Conservation (phyloP, 345 rosid species). For the Turnera subulata region DNA sequence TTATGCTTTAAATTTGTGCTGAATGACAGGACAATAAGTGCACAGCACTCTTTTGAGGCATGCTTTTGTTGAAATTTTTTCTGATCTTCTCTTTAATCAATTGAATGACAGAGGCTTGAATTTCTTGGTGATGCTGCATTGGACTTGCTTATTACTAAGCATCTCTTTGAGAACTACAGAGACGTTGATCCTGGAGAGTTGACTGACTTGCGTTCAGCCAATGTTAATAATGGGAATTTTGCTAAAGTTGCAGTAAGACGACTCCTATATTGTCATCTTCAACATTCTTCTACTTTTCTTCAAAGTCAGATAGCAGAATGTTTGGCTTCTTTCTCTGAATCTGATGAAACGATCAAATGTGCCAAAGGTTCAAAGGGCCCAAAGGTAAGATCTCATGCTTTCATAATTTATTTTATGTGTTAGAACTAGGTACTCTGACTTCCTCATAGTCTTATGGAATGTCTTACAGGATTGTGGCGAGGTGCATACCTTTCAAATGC, state of each 20-base stretch:
- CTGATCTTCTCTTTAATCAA: conserved; percentile 8
- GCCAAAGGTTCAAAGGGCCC: conserved; percentile 57
- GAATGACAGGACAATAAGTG: not conserved
- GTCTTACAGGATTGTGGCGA: not conserved
- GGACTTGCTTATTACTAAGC: conserved; percentile 75
- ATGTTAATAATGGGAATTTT: conserved; percentile 76
- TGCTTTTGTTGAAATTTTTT: not conserved
- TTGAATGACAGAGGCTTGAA: conserved; percentile 71
- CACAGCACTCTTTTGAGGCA: not conserved
- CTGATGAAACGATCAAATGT: conserved; percentile 31
- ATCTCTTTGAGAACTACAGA: conserved; percentile 62
- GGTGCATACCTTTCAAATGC: not conserved
- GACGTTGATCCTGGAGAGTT: conserved; percentile 76
- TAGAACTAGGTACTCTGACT: not conserved
- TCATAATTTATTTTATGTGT: not conserved
- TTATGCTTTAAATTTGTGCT: no score
- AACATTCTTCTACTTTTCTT: conserved; percentile 42
- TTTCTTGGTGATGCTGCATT: conserved; percentile 86
- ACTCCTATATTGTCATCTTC: conserved; percentile 58
- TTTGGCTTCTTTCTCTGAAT: conserved; percentile 35
- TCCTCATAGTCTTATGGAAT: not conserved
- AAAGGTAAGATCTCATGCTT: conserved; percentile 41
- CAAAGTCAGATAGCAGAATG: conserved; percentile 56
- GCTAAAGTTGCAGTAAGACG: conserved; percentile 68
- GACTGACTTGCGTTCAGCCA: conserved; percentile 87